Evolutionary conservation across 2,329 filamentous ascomycete genomes (phyloP), one percentile per base, ranked within the genome.

Genomic region (Colletotrichum musicola): DNA sequence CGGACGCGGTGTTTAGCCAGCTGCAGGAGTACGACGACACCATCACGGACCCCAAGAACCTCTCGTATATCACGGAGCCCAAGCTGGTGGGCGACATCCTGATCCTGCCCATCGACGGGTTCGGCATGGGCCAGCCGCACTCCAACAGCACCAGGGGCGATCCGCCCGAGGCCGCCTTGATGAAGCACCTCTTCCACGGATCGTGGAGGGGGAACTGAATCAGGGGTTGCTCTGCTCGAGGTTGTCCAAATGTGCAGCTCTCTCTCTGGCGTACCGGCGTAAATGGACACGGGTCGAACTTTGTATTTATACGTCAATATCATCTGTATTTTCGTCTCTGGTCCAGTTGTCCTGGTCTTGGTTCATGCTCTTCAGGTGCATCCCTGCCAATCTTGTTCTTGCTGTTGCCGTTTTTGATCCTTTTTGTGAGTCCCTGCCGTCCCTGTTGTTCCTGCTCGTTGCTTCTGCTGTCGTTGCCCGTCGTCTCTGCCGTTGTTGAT

Each of bases 1-100:
- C 77, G 18, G 77, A 77, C 18, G 72, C 75, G 30, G 73, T 79
- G 38, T 74, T 77, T 12, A 67, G 72, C 38, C 70, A 76, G 56
- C 66, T 79, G 51, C 73, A 72, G 51, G 55, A 66, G 62, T 66
- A 64, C 20, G 72, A 77, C 25, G 64, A 70, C 1, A 62, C 55
- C 27, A 49, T 75, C 20, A 73, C 38, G n/a, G 51, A 55, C 13
- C 46, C 47, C 12, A 55, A 56, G 42, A 47, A 47, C 10, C 25
- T 71, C 3, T 72, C 71, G 7, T 68, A 57, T 12, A 66, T 72
- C 47, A 49, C 22, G n/a, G 64, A 68, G 53, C 63, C 71, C 1
- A 72, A 51, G 49, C 44, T 73, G 6, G 65, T 68, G 35, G 72
- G 68, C 0, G 72, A 73, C 16, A 68, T 76, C 9, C 53, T 76